Percentiles rank a stretch among this genome's conserved stretches.
These are phyloP conservation scores for Ogataea angusta DNA, from an alignment of 805 yeast species.

Conservation along the genomic window DNA sequence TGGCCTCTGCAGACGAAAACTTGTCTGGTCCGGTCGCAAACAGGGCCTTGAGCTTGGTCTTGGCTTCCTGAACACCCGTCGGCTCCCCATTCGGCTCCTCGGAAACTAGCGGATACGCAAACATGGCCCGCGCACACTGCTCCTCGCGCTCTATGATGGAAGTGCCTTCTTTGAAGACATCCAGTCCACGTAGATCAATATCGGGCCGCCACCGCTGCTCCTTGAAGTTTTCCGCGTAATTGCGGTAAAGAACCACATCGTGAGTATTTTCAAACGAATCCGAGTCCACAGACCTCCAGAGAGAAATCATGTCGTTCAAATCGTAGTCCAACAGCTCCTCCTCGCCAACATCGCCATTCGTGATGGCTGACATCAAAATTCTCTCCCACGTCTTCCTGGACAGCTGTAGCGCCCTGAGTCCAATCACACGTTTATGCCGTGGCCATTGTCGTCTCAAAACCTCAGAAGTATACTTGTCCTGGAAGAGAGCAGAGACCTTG, in stretches of 20 bases:
- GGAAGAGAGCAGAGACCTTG: constrained; percentile 49
- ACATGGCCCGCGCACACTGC: constrained; percentile 43
- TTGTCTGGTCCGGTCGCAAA: constrained; percentile 51
- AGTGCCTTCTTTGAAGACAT: constrained; percentile 45
- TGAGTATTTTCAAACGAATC: constrained; percentile 31
- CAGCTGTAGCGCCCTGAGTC: constrained; percentile 53
- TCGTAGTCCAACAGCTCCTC: constrained; percentile 52
- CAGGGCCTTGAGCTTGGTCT: constrained; percentile 49
- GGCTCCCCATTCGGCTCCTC: constrained; percentile 19
- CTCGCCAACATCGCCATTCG: constrained; percentile 47
- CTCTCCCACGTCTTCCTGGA: constrained; percentile 62
- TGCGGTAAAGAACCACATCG: constrained; percentile 30
- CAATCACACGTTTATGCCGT: constrained; percentile 54
- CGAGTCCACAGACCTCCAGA: constrained; percentile 58
- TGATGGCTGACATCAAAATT: constrained; percentile 56
- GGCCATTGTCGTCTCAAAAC: constrained; percentile 68
- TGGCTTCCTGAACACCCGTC: constrained; percentile 33
- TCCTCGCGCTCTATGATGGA: constrained; percentile 75
- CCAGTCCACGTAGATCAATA: constrained; percentile 28
- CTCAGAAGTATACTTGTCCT: constrained; percentile 37
- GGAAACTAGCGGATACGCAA: constrained; percentile 34
- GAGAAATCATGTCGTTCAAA: constrained; percentile 47
- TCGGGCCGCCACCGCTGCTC: constrained; percentile 42
- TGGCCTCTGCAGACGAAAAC: constrained; percentile 46
- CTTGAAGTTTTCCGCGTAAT: constrained; percentile 45